Conservation (phyloP, 2,329 filamentous ascomycete genomes). For the Fusarium guadeloupense region DNA sequence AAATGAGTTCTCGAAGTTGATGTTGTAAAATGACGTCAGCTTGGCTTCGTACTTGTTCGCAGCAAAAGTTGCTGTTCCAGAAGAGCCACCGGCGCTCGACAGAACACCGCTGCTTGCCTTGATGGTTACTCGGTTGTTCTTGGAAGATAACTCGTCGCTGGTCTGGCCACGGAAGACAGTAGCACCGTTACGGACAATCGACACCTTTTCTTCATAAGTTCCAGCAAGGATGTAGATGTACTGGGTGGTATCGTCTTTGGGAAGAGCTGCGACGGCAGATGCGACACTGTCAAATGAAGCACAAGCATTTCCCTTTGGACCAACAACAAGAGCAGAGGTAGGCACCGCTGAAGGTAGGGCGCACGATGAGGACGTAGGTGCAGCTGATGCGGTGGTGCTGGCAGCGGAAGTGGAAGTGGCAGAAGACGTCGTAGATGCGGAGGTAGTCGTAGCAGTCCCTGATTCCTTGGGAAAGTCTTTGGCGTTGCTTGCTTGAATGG, state of each 20-base stretch:
- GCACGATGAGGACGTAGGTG: slow-evolving; percentile 4
- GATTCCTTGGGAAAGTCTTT: slow-evolving; percentile 11
- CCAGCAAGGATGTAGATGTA: slow-evolving; percentile 56
- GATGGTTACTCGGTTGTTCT: slow-evolving; percentile 66
- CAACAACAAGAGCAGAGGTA: slow-evolving; percentile 52
- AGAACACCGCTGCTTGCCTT: slow-evolving; percentile 18
- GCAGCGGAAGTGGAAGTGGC: neutral
- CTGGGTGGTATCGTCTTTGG: slow-evolving; percentile 48
- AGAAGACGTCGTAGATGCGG: neutral
- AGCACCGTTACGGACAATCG: slow-evolving; percentile 50
- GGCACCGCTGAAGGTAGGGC: slow-evolving; percentile 32
- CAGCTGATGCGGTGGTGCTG: slow-evolving; percentile 3
- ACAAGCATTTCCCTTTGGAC: slow-evolving; percentile 48
- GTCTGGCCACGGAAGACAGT: slow-evolving; percentile 61
- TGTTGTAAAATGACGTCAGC: slow-evolving; percentile 44
- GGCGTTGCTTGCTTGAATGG: slow-evolving; percentile 33
- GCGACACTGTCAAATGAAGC: slow-evolving; percentile 56
- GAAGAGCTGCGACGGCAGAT: slow-evolving; percentile 45
- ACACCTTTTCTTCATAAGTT: slow-evolving; percentile 55
- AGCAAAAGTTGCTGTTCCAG: slow-evolving; percentile 38
- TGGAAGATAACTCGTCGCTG: slow-evolving; percentile 52
- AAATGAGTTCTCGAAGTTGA: slow-evolving; percentile 43
- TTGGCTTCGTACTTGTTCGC: slow-evolving; percentile 44
- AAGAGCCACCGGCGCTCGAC: slow-evolving; percentile 28
- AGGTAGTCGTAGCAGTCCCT: slow-evolving; percentile 1